Base-by-base conservation (phyloP, 306 rosid species). In the Quercus ilex region DNA sequence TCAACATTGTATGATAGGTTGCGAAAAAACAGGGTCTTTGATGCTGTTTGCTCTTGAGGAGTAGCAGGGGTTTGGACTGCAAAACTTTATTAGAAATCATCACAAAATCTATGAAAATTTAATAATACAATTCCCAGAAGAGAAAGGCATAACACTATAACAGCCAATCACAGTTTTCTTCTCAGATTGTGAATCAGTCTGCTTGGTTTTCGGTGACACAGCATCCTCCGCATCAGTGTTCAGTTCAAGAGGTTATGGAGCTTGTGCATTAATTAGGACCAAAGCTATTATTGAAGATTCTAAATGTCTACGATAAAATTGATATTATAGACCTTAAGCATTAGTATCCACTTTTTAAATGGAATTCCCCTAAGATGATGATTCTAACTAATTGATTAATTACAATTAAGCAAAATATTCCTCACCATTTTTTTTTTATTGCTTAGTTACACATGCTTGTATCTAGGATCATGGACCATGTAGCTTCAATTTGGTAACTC, bases 51-150 rank as follows among this genome's bases (percentile, higher is more conserved):
- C 10, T 56, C 88, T 5, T 79, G 80, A 0, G 91, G 91, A 5
- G 99, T 79, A 41, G 63, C 79, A 2, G 96, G 96, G 35, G 98
- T 91, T 71, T 80, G 81, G 97, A 88, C 98, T 95, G 93, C 80
- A 64, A 11, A 74, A 65, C 51, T 46, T 19, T 26, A 64, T 1
- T 2, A 18, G 38, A 63, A 53, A 56, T 25, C 51, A 56, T 26
- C 62, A 15, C n/a, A 33, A 53, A 20, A 82, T 10, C 19, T 55
- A 3, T 3, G 7, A 49, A 0, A 67, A 5, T 49, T 15, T 2
- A 62, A 23, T 30, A 12, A 71, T 20, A 17, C 13, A 23, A 3
- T 12, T 17, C 2, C 3, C 60, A 2, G 11, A 55, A 65, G 10
- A 1, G 0, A 71, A 55, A 60, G 3, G 41, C 49, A 49, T 3